Base-by-base conservation (phyloP, 2,329 filamentous ascomycete genomes). In the Cladophialophora carrionii region DNA sequence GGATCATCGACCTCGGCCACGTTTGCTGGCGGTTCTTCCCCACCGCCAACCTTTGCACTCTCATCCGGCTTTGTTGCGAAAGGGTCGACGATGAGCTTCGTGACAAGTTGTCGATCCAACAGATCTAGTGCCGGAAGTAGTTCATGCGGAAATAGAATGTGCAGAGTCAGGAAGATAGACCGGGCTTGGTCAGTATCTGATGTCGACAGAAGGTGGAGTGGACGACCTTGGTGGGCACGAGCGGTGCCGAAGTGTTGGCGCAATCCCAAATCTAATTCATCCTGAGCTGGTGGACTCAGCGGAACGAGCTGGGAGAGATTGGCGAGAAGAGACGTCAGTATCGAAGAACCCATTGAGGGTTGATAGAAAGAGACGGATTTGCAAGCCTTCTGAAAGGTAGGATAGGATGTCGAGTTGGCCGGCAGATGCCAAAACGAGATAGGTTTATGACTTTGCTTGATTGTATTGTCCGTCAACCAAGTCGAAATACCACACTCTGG, bases 91-190 rank as follows among this genome's bases (percentile, higher is more conserved):
- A 17, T 56, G 4, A 88, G 76, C 1, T 87, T 83, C 5, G 82
- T 87, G 37, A 96, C 86, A 0, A 95, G 84, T 2, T 84, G 80
- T 29, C 91, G 85, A 76, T 99, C 95, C 0, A 99, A 83, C 0
- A 98, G 83, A 76, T 98, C 93, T 2, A 99, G 83, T 0, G 94
- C 92, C 2, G 92, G 90, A 0, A 97, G 87, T 1, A 97, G 79
- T 61, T 92, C 85, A 68, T 87, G 86, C 0, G 92, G 92, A 73
- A 96, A 96, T 14, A 97, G 80, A 37, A 92, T 90, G 78, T 97
- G 93, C 0, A 96, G 84, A 0, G 91, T 92, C 1, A 92, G 80
- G n/a, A 96, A 80, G 17, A 90, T 78, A 9, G 62, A 55, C 29
- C 61, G 68, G 8, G 66, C 70, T 9, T 57, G 54, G 12, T 57